Evolutionary conservation across 2,329 filamentous ascomycete genomes (phyloP).

Genomic region (Curvularia sp.): DNA sequence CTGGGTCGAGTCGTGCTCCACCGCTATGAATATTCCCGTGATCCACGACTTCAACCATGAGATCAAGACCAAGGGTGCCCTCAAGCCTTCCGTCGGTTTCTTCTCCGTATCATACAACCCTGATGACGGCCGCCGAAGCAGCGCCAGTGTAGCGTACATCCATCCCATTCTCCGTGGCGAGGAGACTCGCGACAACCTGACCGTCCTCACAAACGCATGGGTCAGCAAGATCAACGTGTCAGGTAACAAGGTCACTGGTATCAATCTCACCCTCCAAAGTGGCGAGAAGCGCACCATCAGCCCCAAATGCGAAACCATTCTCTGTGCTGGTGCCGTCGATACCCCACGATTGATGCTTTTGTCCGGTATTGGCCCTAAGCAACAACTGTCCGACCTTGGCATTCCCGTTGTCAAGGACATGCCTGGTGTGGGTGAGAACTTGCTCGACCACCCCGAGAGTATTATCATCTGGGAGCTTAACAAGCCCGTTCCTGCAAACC

Average conservation of each 20-base stretch:
- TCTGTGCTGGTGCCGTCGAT: conserved; percentile 81
- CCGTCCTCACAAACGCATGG: conserved; percentile 86
- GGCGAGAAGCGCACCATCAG: conserved; percentile 63
- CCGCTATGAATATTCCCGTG: conserved; percentile 79
- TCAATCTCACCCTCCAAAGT: conserved; percentile 71
- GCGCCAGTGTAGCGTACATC: conserved; percentile 89
- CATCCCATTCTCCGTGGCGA: conserved; percentile 87
- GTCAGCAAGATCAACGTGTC: conserved; percentile 80
- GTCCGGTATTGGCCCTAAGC: conserved; percentile 59
- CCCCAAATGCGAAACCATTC: conserved; percentile 77
- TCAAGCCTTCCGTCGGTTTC: conserved; percentile 83
- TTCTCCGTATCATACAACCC: conserved; percentile 93
- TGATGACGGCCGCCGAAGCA: conserved; percentile 82
- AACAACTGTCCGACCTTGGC: conserved; percentile 56
- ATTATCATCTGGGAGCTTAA: conserved; percentile 82
- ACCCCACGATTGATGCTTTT: conserved; percentile 72
- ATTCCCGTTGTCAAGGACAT: conserved; percentile 66
- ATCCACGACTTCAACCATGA: conserved; percentile 87
- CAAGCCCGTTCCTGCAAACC: conserved; percentile 75
- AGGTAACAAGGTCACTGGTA: conserved; percentile 73
- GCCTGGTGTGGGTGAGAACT: conserved; percentile 69
- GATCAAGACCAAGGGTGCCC: conserved; percentile 74
- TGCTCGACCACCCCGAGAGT: conserved; percentile 69
- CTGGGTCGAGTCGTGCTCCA: conserved; percentile 83
- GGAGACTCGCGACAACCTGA: conserved; percentile 83